phyloP scores from a whole-genome alignment of 2,329 filamentous ascomycete species.

The Monilinia fructicola region DNA sequence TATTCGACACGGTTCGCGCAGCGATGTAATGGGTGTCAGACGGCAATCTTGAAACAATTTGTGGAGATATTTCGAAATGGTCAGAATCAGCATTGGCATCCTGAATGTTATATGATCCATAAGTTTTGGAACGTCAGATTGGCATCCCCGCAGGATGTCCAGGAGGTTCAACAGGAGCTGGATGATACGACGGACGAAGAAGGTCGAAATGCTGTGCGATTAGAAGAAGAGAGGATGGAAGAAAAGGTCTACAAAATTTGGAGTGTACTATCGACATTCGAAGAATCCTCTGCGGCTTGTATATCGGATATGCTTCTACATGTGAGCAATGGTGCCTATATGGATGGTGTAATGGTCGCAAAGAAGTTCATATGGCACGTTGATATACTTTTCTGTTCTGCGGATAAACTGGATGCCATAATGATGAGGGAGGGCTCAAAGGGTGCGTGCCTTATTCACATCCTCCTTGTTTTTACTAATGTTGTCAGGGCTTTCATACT shows the following conservation, averaged over 20 bases:
- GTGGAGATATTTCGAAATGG: conserved; percentile 98
- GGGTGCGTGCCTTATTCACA: conserved; percentile 53
- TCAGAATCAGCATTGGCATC: conserved; percentile 98
- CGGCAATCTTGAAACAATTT: conserved; percentile 96
- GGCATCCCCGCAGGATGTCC: conserved; percentile 45
- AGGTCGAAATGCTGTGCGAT: conserved; percentile 72
- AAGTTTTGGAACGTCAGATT: conserved; percentile 99
- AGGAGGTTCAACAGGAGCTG: conserved; percentile 44
- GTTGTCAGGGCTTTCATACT: conserved; percentile 74
- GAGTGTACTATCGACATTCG: conserved; percentile 95
- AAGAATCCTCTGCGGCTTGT: conserved; percentile 95
- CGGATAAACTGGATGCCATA: conserved; percentile 77
- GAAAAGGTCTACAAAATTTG: conserved; percentile 98
- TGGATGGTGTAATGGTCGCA: conserved; percentile 91
- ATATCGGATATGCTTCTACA: conserved; percentile 99
- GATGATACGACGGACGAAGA: conserved; percentile 62
- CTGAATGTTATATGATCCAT: conserved; percentile 99
- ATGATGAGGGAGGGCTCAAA: conserved; percentile 71
- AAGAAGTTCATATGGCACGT: conserved; percentile 97
- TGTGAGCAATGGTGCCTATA: conserved; percentile 94
- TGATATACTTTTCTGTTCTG: conserved; percentile 85
- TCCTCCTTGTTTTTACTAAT: conserved; percentile 22
- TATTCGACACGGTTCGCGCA: conserved; percentile 98
- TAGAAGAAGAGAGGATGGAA: conserved; percentile 91
- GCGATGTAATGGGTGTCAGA: conserved; percentile 93